Evolutionary conservation across 2,329 filamentous ascomycete species (phyloP), one percentile per base, ranked within the genome.

Genomic region (Salinomyces thailandicus): DNA sequence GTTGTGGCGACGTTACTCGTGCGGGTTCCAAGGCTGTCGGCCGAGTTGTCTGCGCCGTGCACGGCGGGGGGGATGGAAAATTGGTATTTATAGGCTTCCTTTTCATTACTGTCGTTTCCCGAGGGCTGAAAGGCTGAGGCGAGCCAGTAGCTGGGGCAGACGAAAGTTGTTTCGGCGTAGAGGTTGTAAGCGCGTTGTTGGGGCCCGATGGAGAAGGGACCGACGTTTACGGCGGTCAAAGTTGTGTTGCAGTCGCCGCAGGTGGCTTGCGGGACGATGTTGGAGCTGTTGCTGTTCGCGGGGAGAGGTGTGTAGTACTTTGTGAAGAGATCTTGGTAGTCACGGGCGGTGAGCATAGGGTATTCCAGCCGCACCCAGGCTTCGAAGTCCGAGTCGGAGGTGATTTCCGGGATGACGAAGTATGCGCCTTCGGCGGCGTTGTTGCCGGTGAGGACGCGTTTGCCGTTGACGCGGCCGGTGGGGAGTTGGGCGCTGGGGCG

Each of bases 121-220:
- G 33, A 57, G 11, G 45, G 44, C 5, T 41, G 29, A 41, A 63
- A 75, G 3, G 68, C 69, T 26, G 66, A 58, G 2, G 67, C 64
- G 37, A 75, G 54, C 72, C 71, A 75, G 52, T 75, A 74, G 0
- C 66, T 63, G 0, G 72, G 67, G 48, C 73, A 77, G 29, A 69
- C 60, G 42, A 75, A 75, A 2, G 67, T 69, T 1, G 64, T 58
- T 51, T 77, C 72, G 30, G 64, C 69, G 43, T 68, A 69, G 27
- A 75, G 62, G 45, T 72, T 69, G 41, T 61, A 55, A 9, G 62
- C 68, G 16, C 66, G 62, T 46, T 77, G 71, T 43, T 74, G 71
- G 46, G 71, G 69, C 17, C 72, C 72, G 2, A 62, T 65, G 2
- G 60, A 68, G 22, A 62, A 61, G 20, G 60, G 57, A 12, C 65